A percentile compares a stretch with the other conserved stretches of the same genome.
These are phyloP conservation scores for Tetradesmus lagerheimii DNA, from an alignment of 139 green algal genomes.

Conservation along the genomic window DNA sequence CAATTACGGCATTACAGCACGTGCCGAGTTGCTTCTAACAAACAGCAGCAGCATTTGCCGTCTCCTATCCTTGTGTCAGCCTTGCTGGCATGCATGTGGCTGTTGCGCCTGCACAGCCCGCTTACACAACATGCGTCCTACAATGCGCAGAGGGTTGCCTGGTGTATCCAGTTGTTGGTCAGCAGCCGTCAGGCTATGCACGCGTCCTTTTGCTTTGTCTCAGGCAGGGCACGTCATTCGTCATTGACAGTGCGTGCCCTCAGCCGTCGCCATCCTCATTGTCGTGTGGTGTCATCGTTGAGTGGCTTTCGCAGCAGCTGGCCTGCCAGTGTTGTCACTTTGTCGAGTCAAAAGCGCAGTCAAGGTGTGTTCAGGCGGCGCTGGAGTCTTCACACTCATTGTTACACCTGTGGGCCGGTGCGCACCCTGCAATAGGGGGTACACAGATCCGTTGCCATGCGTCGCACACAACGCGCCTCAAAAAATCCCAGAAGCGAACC, in stretches of 20 bases:
- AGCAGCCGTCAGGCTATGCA: background rate
- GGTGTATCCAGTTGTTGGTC: background rate
- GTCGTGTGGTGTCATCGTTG: background rate
- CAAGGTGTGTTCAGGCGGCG: background rate
- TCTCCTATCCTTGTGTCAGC: background rate
- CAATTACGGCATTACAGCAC: background rate
- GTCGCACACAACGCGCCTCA: background rate
- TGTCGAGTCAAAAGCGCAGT: no score
- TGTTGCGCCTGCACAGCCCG: background rate
- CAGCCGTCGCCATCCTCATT: background rate
- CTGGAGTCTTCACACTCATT: background rate
- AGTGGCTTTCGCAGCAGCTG: background rate
- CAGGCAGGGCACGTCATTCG: background rate
- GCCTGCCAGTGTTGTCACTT: background rate
- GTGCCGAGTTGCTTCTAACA: background rate
- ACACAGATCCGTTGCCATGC: background rate
- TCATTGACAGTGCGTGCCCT: background rate
- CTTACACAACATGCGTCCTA: background rate
- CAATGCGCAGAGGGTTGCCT: background rate
- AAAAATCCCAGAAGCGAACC: background rate
- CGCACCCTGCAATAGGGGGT: background rate
- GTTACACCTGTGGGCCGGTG: background rate
- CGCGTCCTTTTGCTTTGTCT: background rate
- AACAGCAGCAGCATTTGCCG: background rate
- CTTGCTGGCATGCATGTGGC: background rate